Conservation (phyloP, 2,329 filamentous ascomycete species). For the Cordyceps farinosa region DNA sequence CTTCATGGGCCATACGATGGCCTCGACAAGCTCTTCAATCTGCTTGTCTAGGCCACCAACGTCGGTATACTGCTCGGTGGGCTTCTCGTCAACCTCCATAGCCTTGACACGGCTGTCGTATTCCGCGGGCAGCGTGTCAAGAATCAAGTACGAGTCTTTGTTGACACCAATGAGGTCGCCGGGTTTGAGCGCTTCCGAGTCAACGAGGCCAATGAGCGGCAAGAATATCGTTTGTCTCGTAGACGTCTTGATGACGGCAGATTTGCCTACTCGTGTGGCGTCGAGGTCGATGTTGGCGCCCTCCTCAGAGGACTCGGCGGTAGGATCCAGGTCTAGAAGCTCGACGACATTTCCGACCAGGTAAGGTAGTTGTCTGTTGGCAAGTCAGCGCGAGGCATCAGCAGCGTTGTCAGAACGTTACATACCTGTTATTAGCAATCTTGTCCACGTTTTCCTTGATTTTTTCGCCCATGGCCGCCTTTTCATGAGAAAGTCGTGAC, state of each 20-base stretch:
- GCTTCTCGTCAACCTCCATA: slow-evolving; percentile 99
- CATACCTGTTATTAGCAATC: slow-evolving; percentile 96
- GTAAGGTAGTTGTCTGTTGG: slow-evolving; percentile 86
- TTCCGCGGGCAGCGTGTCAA: slow-evolving; percentile 94
- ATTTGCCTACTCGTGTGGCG: slow-evolving; percentile 94
- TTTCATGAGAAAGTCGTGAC: slow-evolving; percentile 91
- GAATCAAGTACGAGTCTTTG: slow-evolving; percentile 96
- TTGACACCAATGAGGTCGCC: slow-evolving; percentile 97
- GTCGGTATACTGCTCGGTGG: slow-evolving; percentile 97
- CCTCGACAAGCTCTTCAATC: slow-evolving; percentile 97
- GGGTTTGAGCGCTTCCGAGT: slow-evolving; percentile 91
- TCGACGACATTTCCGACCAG: slow-evolving; percentile 98
- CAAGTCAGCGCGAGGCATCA: slow-evolving; percentile 7
- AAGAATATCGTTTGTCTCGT: slow-evolving; percentile 98
- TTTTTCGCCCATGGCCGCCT: slow-evolving; percentile 93
- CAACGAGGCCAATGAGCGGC: slow-evolving; percentile 92
- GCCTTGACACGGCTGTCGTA: slow-evolving; percentile 99
- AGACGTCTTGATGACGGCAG: slow-evolving; percentile 98
- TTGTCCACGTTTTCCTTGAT: slow-evolving; percentile 99
- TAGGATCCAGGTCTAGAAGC: slow-evolving; percentile 92
- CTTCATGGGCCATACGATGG: slow-evolving; percentile 99
- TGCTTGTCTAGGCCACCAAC: slow-evolving; percentile 98
- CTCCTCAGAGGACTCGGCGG: slow-evolving; percentile 92
- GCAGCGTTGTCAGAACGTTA: background rate
- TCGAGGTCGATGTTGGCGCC: slow-evolving; percentile 98